phyloP scores from a whole-genome alignment of 305 asterid genomes.

The Fraxinus paxiana region DNA sequence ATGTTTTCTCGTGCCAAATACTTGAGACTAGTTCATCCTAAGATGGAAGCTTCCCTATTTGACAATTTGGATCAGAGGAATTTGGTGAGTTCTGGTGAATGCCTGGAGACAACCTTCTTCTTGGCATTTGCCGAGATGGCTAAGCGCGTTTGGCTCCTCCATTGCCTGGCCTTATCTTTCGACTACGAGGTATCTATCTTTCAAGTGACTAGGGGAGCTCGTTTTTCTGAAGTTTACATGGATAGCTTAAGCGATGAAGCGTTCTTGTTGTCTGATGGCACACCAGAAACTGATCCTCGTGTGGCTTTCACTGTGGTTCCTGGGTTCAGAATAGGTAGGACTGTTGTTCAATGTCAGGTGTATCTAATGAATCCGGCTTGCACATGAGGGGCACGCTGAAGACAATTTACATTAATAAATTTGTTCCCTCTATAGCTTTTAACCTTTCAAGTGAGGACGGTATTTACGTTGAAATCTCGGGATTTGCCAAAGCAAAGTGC shows the following conservation, averaged over 20 bases:
- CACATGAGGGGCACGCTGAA: neutral
- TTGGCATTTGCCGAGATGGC: conserved; percentile 38
- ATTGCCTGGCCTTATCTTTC: conserved; percentile 33
- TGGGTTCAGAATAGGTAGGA: conserved; percentile 41
- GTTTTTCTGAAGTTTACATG: conserved; percentile 41
- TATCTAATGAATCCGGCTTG: conserved; percentile 24
- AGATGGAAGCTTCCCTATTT: conserved; percentile 44
- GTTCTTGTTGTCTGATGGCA: conserved; percentile 20
- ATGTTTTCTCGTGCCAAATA: conserved; percentile 42
- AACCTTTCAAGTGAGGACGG: neutral
- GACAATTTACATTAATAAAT: neutral
- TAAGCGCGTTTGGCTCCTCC: conserved; percentile 39
- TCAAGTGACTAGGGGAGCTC: conserved; percentile 28
- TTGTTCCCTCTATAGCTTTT: neutral
- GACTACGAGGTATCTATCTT: conserved; percentile 21
- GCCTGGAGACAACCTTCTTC: conserved; percentile 35
- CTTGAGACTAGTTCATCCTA: conserved; percentile 37
- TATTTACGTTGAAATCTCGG: conserved; percentile 15
- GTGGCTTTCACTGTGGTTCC: conserved; percentile 40
- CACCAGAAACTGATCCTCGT: conserved; percentile 14
- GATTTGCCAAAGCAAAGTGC: neutral
- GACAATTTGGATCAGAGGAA: conserved; percentile 40
- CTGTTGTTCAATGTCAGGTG: conserved; percentile 51
- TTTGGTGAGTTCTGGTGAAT: conserved; percentile 27
- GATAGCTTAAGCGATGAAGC: conserved; percentile 40